These are phyloP conservation scores for Cytospora piceae DNA, from an alignment of 2,329 filamentous ascomycete genomes.

Conservation along the genomic window DNA sequence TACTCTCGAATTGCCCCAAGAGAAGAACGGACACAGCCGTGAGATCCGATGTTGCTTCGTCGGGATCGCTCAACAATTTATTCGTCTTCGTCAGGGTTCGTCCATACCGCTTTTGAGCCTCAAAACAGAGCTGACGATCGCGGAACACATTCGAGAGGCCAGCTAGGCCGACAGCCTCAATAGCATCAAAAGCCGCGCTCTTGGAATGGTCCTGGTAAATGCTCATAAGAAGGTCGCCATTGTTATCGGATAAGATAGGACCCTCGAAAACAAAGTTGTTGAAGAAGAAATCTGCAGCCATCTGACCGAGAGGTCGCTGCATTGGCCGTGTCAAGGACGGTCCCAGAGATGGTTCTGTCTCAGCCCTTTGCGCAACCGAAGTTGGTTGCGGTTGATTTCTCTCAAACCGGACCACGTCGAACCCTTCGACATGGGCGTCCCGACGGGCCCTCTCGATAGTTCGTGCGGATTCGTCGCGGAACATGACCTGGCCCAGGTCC, in stretches of 20 bases:
- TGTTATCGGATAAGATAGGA: slow-evolving; percentile 31
- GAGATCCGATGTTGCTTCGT: slow-evolving; percentile 29
- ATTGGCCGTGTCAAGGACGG: slow-evolving; percentile 19
- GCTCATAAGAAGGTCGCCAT: slow-evolving; percentile 32
- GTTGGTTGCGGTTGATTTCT: neutral
- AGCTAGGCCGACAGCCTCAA: slow-evolving; percentile 37
- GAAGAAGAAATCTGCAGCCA: slow-evolving; percentile 35
- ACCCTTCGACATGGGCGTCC: neutral
- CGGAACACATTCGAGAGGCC: slow-evolving; percentile 34
- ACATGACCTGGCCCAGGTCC: slow-evolving; percentile 33
- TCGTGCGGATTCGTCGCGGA: slow-evolving; percentile 36
- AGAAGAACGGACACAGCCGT: slow-evolving; percentile 36
- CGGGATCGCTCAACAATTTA: slow-evolving; percentile 29
- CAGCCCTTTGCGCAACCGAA: neutral
- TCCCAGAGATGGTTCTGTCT: neutral
- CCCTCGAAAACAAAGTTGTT: slow-evolving; percentile 30
- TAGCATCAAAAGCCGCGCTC: slow-evolving; percentile 21
- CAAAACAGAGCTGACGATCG: slow-evolving; percentile 29
- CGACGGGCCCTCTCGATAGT: slow-evolving; percentile 30
- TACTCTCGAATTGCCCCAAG: slow-evolving; percentile 35
- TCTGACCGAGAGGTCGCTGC: slow-evolving; percentile 28
- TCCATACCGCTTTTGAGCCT: slow-evolving; percentile 32
- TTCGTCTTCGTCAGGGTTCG: slow-evolving; percentile 31
- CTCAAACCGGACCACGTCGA: neutral
- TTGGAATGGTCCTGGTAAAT: neutral